A percentile compares a stretch with the other conserved stretches of the same genome.
phyloP scores from a whole-genome alignment of 345 rosid genomes.

The Arabis alpina region DNA sequence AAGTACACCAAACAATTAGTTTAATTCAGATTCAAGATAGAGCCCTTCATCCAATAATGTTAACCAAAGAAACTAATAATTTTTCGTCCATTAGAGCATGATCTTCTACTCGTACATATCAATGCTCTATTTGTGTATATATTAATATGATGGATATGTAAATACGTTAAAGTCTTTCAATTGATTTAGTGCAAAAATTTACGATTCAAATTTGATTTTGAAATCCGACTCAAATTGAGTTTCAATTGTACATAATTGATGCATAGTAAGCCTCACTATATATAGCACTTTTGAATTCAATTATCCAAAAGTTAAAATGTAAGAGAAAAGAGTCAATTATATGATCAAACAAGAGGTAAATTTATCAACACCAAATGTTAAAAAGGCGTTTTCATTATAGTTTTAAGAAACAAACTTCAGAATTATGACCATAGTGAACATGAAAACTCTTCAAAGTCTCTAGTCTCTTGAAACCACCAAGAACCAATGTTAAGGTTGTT shows the following conservation, averaged over 20 bases:
- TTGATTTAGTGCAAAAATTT: too few relatives aligned
- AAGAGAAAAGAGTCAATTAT: not conserved
- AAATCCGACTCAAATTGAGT: not conserved
- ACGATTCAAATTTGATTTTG: not conserved
- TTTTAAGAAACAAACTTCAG: not conserved
- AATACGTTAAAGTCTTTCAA: too few relatives aligned
- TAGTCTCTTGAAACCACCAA: constrained; percentile 43
- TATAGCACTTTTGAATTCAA: not conserved
- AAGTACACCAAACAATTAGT: constrained; percentile 32
- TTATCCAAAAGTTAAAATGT: not conserved
- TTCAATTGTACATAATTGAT: not conserved
- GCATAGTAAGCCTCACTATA: not conserved
- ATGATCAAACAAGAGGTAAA: constrained; percentile 10
- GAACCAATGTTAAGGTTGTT: constrained; percentile 22
- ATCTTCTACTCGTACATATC: too few relatives aligned
- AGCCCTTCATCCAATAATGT: constrained; percentile 36
- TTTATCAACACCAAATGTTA: not conserved
- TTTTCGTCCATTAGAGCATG: constrained; percentile 21
- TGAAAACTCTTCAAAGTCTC: constrained; percentile 39
- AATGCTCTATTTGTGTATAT: too few relatives aligned
- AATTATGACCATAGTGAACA: constrained; percentile 39
- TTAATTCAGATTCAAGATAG: constrained; percentile 9
- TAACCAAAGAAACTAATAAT: not conserved
- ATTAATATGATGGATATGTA: too few relatives aligned
- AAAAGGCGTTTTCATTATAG: constrained; percentile 4